Percentiles rank a stretch among this genome's conserved stretches.
Conservation (phyloP, 495 filamentous ascomycete genomes). For the Penicillium odoratum region DNA sequence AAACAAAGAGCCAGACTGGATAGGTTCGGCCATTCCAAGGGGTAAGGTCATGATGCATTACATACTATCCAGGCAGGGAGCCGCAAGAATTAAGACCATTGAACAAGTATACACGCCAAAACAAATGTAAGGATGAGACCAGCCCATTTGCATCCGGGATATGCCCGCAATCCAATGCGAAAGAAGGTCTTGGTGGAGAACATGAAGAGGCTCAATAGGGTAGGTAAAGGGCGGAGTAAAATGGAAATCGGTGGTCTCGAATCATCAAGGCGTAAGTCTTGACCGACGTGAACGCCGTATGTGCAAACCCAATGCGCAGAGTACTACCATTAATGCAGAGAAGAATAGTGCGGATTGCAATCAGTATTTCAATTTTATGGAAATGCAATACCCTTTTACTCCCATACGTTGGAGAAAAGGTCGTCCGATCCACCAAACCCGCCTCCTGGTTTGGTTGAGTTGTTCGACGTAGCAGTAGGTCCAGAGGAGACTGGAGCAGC, state of each 20-base stretch:
- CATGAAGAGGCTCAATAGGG: constrained; percentile 1
- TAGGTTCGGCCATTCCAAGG: not conserved
- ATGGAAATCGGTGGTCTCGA: not conserved
- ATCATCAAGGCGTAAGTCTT: constrained; percentile 5
- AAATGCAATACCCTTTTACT: constrained; percentile 44
- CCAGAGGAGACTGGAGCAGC: constrained; percentile 54
- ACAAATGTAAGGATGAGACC: constrained; percentile 17
- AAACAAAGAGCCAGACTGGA: not conserved
- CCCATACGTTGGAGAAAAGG: constrained; percentile 93
- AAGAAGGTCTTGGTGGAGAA: not conserved
- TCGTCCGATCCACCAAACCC: constrained; percentile 76
- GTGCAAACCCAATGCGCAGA: constrained; percentile 16
- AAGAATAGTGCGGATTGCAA: constrained; percentile 3
- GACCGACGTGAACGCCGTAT: constrained; percentile 8
- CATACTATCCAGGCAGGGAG: constrained; percentile 7
- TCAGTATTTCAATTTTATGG: constrained; percentile 15
- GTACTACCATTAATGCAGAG: constrained; percentile 18
- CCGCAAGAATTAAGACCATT: constrained; percentile 8
- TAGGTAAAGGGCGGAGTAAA: not conserved
- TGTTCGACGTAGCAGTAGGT: constrained; percentile 29
- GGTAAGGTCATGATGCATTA: not conserved
- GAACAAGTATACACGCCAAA: constrained; percentile 12
- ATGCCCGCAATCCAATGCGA: constrained; percentile 10
- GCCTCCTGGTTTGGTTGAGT: constrained; percentile 49
- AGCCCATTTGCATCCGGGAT: constrained; percentile 18